Conservation (phyloP, 1,284 basidiomycete species). For the Ceratobasidium sp. region DNA sequence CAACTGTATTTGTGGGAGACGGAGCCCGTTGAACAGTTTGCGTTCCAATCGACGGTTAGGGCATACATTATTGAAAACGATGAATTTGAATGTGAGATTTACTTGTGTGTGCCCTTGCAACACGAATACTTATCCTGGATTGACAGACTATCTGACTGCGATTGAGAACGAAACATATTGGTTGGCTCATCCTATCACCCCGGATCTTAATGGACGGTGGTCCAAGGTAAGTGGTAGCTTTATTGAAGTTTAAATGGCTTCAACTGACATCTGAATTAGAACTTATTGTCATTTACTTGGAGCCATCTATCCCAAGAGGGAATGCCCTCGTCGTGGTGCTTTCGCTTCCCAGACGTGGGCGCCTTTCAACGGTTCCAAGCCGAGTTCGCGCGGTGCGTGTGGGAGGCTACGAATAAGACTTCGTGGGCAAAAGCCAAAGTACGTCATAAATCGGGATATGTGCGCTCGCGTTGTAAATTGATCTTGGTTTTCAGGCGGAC, state of each 20-base stretch:
- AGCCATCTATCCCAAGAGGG: conserved; percentile 74
- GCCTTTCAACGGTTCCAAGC: conserved; percentile 73
- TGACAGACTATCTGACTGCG: conserved; percentile 66
- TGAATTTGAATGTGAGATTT: conserved; percentile 57
- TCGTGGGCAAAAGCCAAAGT: conserved; percentile 88
- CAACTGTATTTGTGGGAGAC: conserved; percentile 78
- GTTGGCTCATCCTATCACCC: conserved; percentile 68
- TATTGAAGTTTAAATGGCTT: conserved; percentile 32
- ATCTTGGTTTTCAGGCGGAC: conserved; percentile 61
- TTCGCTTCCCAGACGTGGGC: conserved; percentile 72
- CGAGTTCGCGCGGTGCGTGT: conserved; percentile 76
- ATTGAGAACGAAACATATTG: conserved; percentile 62
- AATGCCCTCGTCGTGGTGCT: conserved; percentile 78
- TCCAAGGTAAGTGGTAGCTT: conserved; percentile 56
- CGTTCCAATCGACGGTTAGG: conserved; percentile 80
- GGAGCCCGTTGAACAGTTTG: conserved; percentile 59
- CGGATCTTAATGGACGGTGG: conserved; percentile 82
- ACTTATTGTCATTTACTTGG: conserved; percentile 79
- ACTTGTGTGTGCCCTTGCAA: conserved; percentile 22
- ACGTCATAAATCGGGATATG: conserved; percentile 40
- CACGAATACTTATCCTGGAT: conserved; percentile 19
- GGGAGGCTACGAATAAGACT: conserved; percentile 83
- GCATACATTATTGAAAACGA: conserved; percentile 74
- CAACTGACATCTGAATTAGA: conserved; percentile 30
- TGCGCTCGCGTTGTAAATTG: not conserved